Base-by-base conservation (phyloP, 768 basidiomycete species). In the Hygrocybe punicea region DNA sequence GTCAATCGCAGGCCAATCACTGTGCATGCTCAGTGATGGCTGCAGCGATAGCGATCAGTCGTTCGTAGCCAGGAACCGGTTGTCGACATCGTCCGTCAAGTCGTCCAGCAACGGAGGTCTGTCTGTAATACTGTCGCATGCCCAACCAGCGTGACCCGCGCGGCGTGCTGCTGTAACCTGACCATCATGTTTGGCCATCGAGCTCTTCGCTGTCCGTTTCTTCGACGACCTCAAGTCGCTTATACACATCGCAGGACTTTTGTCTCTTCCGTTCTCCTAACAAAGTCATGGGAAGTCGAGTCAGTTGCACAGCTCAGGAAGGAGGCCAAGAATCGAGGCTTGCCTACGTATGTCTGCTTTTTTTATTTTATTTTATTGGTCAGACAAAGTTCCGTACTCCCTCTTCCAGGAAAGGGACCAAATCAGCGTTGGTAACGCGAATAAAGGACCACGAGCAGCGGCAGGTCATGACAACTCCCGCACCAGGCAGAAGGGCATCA, bases 191-290 rank as follows among this genome's bases (percentile, higher is more conserved):
- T 60, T n/a, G n/a, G n/a, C n/a, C n/a, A n/a, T n/a, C n/a, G n/a
- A n/a, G n/a, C n/a, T n/a, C n/a, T n/a, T n/a, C n/a, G n/a, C n/a
- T n/a, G n/a, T n/a, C n/a, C n/a, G 51, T 62, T 60, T 61, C 49
- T 56, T 55, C 37, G 63, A 46, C 56, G 57, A 46, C 35, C 42
- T 35, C 17, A 40, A 19, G 8, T 29, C 8, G 23, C 11, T 14
- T 33, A 35, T 35, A 52, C 63, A 55, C 64, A 59, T 42, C 61
- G 67, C 45, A 69, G 78, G 50, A 59, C 61, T 29, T 76, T 81
- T 55, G 81, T 81, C 45, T 84, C 83, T 25, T 77, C 84, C 16
- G 78, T 81, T 35, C 77, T 85, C 21, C 79, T 86, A 56, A 76
- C 79, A 34, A 76, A 79, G 58, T 75, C 80, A 50, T 85, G 82